These are phyloP conservation scores for Colletotrichum sp. DNA, from an alignment of 2,329 filamentous ascomycete genomes.

Conservation along the genomic window DNA sequence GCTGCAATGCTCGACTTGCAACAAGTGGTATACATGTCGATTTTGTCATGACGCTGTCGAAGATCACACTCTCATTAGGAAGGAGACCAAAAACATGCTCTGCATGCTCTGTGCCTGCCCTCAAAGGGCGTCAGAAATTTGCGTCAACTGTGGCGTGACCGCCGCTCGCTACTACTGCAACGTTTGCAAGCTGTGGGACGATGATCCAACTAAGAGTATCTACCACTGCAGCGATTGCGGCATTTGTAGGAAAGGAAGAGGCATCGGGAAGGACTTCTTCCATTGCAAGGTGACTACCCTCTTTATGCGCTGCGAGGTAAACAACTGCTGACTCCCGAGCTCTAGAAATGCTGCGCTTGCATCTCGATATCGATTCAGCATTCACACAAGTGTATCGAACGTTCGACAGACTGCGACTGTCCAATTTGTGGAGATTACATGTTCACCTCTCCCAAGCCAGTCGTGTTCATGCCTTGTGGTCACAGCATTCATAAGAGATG, in stretches of 20 bases:
- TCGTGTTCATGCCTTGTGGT: constrained; percentile 94
- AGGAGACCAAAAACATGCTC: constrained; percentile 91
- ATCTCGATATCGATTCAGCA: constrained; percentile 86
- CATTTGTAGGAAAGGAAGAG: constrained; percentile 89
- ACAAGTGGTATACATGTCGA: constrained; percentile 92
- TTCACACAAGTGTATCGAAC: constrained; percentile 92
- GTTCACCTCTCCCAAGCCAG: constrained; percentile 86
- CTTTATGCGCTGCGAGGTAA: neutral
- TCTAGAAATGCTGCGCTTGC: constrained; percentile 86
- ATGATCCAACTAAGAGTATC: constrained; percentile 86
- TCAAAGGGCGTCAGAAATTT: constrained; percentile 80
- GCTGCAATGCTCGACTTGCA: constrained; percentile 88
- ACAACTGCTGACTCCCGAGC: neutral
- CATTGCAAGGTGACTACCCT: constrained; percentile 84
- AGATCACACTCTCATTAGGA: constrained; percentile 78
- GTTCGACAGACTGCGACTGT: constrained; percentile 93
- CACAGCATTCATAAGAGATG: constrained; percentile 94
- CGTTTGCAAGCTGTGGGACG: constrained; percentile 97
- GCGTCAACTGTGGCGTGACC: constrained; percentile 74
- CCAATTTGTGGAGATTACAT: constrained; percentile 97
- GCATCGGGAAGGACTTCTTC: constrained; percentile 94
- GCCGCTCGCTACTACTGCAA: constrained; percentile 91
- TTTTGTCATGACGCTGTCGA: constrained; percentile 90
- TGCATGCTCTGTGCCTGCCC: constrained; percentile 94
- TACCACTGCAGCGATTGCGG: constrained; percentile 97